Conservation (phyloP, 163 green algal genomes). For the Prototheca stagnorum region DNA sequence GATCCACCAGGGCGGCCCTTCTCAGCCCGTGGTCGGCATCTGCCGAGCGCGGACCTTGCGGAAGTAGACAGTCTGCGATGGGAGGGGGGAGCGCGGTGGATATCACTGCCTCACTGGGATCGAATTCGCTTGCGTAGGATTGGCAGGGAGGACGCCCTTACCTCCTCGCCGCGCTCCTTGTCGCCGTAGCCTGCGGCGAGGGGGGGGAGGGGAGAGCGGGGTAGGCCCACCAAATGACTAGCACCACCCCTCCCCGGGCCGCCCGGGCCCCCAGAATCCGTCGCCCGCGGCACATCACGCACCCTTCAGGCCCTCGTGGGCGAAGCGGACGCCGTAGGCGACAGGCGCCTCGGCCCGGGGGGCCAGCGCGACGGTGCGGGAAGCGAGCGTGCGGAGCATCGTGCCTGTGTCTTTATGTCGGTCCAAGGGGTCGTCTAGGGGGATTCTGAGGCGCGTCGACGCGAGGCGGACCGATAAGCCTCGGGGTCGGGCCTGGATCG, state of each 20-base stretch:
- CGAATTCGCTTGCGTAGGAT: not conserved
- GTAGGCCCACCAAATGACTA: not conserved
- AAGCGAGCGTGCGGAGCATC: too few species aligned
- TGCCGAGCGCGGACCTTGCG: conserved; percentile 1
- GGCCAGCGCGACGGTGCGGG: too few species aligned
- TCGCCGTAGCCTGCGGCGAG: conserved; percentile 13
- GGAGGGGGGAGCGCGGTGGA: not conserved
- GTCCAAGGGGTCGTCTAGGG: too few species aligned
- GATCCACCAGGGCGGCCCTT: not conserved
- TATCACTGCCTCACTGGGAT: too few species aligned
- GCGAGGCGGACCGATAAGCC: not conserved
- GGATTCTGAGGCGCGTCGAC: not conserved
- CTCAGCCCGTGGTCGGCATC: not conserved
- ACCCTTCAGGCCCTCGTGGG: not conserved
- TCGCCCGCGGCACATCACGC: not conserved
- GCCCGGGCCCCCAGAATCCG: too few species aligned
- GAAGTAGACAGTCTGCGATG: conserved; percentile 15
- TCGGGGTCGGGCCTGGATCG: conserved; percentile 7
- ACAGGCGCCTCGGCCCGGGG: too few species aligned
- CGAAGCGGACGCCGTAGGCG: conserved; percentile 7
- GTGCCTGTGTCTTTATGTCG: too few species aligned
- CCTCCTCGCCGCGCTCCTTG: conserved; percentile 17
- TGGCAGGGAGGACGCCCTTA: not conserved
- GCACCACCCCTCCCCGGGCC: too few species aligned
- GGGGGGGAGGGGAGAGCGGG: not conserved